Base-by-base conservation (phyloP, 768 basidiomycete genomes). In the Serendipita sp. region DNA sequence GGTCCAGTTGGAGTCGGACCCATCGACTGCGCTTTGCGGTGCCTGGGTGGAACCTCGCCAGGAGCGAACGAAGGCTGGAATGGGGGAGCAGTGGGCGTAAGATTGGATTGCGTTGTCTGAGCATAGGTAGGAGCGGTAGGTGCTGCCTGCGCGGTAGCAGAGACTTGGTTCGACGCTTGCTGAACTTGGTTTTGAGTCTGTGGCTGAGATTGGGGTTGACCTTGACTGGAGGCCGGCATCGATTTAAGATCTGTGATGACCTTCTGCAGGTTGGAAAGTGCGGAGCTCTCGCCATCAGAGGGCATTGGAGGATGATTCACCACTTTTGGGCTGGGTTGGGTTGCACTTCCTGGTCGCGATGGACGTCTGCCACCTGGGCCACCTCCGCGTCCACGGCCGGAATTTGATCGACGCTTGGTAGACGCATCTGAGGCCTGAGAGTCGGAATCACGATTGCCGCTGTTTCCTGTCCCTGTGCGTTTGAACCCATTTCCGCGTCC, bases 201-300 rank as follows among this genome's bases (percentile, higher is more conserved):
- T 67, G 78, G 30, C 30, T n/a, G 68, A 41, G 75, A 71, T 2
- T 74, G 68, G 38, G 75, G 71, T 2, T 74, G 76, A 45, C 18
- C 47, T 54, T 54, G 63, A 5, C 74, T 69, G 69, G 74, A 81
- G 46, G 71, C 63, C 63, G 83, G 78, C 2, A 90, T 81, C 16
- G 87, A 86, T 80, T 92, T 95, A 68, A 96, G 79, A 74, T 97
- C 93, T 65, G 89, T 89, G 69, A 97, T 97, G 73, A 96, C 87
- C 65, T 90, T 84, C 72, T 97, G 92, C 63, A 97, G 82, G 34
- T 89, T 91, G 66, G 87, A 88, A 66, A 92, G 78, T 16, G 88
- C 89, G 72, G 87, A 86, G 71, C 87, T 89, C 24, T 83, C 81
- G 24, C 65, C 51, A 32, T 64, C 64, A 35, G 66, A 13, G 45